Evolutionary conservation across 371 early-diverging fungal genomes (phyloP).

Genomic region (Mortierella sp.): DNA sequence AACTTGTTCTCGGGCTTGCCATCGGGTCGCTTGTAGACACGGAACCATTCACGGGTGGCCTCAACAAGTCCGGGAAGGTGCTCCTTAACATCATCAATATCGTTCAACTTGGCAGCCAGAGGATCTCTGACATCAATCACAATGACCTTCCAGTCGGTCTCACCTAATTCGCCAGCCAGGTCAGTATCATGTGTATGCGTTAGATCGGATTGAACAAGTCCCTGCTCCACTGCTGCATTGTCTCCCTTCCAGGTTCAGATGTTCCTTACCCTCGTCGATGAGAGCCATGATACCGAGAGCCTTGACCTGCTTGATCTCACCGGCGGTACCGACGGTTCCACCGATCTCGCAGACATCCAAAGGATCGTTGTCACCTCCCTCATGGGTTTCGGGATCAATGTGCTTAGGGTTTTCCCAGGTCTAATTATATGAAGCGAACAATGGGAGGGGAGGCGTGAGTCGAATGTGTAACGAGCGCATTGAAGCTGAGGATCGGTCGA

Average conservation of each 20-base stretch:
- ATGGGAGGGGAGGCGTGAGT: slow-evolving; percentile 3
- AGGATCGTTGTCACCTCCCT: slow-evolving; percentile 98
- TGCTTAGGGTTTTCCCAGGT: slow-evolving; percentile 99
- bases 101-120: slow-evolving; percentile 90
- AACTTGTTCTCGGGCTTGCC: slow-evolving; percentile 99
- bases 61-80: slow-evolving; percentile 95
- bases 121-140: slow-evolving; percentile 97
- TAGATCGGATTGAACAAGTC: not conserved
- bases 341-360: slow-evolving; percentile 99
- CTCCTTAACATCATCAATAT: slow-evolving; percentile 97
- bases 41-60: slow-evolving; percentile 98
- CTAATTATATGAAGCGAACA: slow-evolving; percentile 51
- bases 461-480: not conserved
- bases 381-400: slow-evolving; percentile 87
- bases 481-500: no score
- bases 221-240: not conserved
- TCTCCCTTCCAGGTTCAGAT: not conserved
- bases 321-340: slow-evolving; percentile 83
- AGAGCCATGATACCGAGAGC: slow-evolving; percentile 98
- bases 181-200: no score
- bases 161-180: slow-evolving; percentile 63
- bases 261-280: slow-evolving; percentile 86
- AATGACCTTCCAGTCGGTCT: slow-evolving; percentile 99
- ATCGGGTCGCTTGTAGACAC: slow-evolving; percentile 99
- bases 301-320: slow-evolving; percentile 99